Conservation (phyloP, 1,284 basidiomycete species). For the Schizophyllum amplum region DNA sequence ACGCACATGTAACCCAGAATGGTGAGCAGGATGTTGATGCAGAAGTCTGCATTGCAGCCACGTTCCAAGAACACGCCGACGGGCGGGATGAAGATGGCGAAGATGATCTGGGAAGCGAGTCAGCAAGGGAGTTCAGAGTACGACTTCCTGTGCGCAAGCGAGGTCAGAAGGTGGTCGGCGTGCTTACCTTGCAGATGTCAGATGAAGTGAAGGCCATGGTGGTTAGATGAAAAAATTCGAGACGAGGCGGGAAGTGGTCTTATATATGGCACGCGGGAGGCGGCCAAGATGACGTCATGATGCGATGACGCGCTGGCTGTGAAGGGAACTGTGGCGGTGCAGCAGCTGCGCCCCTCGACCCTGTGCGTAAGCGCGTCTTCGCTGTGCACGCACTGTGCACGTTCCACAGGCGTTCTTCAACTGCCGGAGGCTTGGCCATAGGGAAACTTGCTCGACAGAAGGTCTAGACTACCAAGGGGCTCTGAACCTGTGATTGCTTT, state of each 20-base stretch:
- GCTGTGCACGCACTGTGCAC: too few species aligned
- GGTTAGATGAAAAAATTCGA: not conserved
- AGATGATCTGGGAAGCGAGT: slow-evolving; percentile 30
- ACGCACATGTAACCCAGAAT: slow-evolving; percentile 51
- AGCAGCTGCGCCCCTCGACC: not conserved
- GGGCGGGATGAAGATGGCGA: slow-evolving; percentile 70
- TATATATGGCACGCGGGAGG: not conserved
- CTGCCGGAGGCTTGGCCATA: not conserved
- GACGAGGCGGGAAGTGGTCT: not conserved
- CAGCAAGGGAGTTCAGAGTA: slow-evolving; percentile 1
- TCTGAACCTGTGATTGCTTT: too few species aligned
- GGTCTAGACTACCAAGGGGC: too few species aligned
- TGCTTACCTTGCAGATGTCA: slow-evolving; percentile 48
- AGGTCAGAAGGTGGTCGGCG: not conserved
- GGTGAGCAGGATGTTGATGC: slow-evolving; percentile 66
- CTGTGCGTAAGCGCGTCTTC: too few species aligned
- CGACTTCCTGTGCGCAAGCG: not conserved
- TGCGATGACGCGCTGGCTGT: not conserved
- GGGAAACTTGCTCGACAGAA: not conserved
- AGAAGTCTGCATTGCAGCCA: slow-evolving; percentile 8
- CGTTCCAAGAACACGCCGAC: slow-evolving; percentile 70
- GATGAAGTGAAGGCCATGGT: slow-evolving; percentile 4
- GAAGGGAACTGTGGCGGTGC: not conserved
- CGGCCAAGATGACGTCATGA: not conserved
- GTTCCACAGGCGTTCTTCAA: too few species aligned